Base-by-base conservation (phyloP, 2,329 filamentous ascomycete species). In the Diaporthe citriasiana region DNA sequence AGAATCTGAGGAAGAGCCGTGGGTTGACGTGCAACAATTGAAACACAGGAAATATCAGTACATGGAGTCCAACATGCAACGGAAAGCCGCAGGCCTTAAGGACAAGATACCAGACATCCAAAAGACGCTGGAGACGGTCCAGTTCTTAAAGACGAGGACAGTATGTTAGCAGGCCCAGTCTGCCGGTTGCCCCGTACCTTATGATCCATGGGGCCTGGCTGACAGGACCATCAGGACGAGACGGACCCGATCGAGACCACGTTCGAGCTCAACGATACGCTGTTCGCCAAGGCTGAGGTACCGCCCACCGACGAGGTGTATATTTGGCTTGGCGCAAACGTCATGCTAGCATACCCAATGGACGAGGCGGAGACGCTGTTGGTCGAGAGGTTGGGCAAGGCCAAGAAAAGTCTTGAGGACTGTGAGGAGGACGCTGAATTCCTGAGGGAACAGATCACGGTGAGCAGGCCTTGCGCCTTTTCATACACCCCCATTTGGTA, bases 401-500 rank as follows among this genome's bases (percentile, higher is more conserved):
- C 97, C 1, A 93, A 95, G 83, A 88, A 90, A 80, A 97, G 92
- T 80, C 84, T 97, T 78, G 85, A 86, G n/a, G 96, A 97, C 79
- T 98, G 95, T 81, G 95, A 98, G 81, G 97, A 99, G 85, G 97
- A 99, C 83, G 84, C 98, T 80, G 97, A 98, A 82, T 99, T 98
- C 82, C 85, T 99, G 80, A 88, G 97, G 76, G 96, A 98, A 83
- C 97, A 99, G 84, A 97, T 99, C 79, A 99, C 97, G 76, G 95
- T 97, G 86, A 78, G 90, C 84, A 74, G 55, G 22, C 30, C 9
- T 45, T 38, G 8, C 22, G 7, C 5, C 33, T 30, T 8, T 10
- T 12, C 4, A n/a, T 7, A 3, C 33, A 25, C 5, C 19, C 22
- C 8, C 13, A 1, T 7, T 25, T 15, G 22, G 40, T 9, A 13